Base-by-base conservation (phyloP, 192 early-diverging fungal genomes). In the Mortierella alpina region DNA sequence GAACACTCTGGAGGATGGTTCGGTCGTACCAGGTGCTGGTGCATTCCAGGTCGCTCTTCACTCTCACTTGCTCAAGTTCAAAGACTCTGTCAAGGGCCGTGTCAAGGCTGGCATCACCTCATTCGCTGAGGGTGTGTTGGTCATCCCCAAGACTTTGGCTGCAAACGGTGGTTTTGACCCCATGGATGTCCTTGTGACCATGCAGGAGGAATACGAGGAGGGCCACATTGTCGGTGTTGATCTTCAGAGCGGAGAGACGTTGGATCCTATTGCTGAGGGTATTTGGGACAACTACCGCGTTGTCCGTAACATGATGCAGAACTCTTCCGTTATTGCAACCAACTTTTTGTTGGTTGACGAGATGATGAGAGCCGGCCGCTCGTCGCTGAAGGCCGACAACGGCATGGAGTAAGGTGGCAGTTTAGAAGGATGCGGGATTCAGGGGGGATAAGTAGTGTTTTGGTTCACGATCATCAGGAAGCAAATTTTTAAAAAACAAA, bases 211-310 rank as follows among this genome's bases (percentile, higher is more conserved):
- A 84, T 89, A 92, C 78, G 91, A 86, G 48, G 94, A 92, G 6
- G 98, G 96, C 8, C 96, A 99, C 66, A 82, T 91, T 67, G 98
- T 96, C 7, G 97, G 98, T 51, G 83, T 98, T 22, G 97, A 99
- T 80, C 90, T 99, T 68, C 92, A 92, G 61, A 96, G 96, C 0
- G 97, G 98, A 47, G 96, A 97, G 75, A 92, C 95, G 42, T 80
- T 96, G 81, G 96, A 99, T 70, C 98, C 98, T 2, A 83, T 89
- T 57, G 81, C 91, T 49, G 95, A 98, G 81, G 98, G 98, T 54
- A 95, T 99, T 64, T 98, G 95, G 95, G 96, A 99, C 83, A 99
- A 99, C 88, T 98, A 98, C 89, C 93, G 97, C 51, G 98, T 99
- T 52, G 88, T 96, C 67, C 90, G 96, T 45, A 95, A 98, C 83